Evolutionary conservation across 768 basidiomycete species (phyloP).

Genomic region (Phaffia australis): DNA sequence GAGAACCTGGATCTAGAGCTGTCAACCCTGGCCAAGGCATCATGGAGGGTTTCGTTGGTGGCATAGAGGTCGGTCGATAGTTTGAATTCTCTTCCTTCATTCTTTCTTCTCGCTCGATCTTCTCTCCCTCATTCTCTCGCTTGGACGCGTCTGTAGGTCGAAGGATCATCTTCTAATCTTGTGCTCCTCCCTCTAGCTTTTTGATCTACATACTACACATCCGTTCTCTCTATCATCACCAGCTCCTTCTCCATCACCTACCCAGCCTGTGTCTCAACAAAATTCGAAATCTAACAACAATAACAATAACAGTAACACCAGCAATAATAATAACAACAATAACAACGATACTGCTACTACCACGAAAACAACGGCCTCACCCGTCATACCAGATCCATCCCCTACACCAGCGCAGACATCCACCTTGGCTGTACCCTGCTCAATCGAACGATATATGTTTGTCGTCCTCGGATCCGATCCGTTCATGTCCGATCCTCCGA

Average conservation of each 20-base stretch:
- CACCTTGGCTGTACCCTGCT: not conserved
- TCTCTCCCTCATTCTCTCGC: not conserved
- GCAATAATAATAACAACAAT: too few species aligned
- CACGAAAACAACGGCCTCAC: too few species aligned
- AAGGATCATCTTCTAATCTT: too few species aligned
- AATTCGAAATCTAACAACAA: not conserved
- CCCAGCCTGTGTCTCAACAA: not conserved
- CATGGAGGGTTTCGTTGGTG: not conserved
- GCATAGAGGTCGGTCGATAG: not conserved
- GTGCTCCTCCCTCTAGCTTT: not conserved
- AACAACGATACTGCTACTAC: too few species aligned
- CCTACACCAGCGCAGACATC: too few species aligned
- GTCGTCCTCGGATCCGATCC: not conserved
- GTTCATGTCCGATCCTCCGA: too few species aligned
- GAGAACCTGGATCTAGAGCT: not conserved
- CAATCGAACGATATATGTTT: slow-evolving; percentile 7
- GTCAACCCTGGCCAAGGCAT: not conserved
- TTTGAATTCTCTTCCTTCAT: not conserved
- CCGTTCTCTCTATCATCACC: not conserved
- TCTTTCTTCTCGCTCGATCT: not conserved
- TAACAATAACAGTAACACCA: too few species aligned
- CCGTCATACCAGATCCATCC: too few species aligned
- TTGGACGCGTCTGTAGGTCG: not conserved
- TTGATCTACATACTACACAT: not conserved
- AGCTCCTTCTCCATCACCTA: not conserved